A percentile compares a stretch with the other conserved stretches of the same genome.
Conservation (phyloP, 164 flowering plant genomes). For the Echeveria elegans region DNA sequence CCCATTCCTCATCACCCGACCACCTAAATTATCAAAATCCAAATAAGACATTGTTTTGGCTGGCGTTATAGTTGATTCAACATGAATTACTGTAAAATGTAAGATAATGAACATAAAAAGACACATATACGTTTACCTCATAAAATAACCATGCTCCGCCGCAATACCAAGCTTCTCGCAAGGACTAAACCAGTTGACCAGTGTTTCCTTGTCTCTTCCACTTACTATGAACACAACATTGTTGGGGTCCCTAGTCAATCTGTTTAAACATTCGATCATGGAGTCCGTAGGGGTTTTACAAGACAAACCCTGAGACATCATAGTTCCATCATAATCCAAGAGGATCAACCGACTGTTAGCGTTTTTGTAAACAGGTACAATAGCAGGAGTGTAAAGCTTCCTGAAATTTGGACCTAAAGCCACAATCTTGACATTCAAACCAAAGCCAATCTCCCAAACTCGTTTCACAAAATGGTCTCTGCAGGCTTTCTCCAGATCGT, state of each 20-base stretch:
- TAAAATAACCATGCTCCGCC: slow-evolving; percentile 47
- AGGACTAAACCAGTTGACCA: slow-evolving; percentile 30
- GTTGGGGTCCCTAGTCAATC: slow-evolving; percentile 27
- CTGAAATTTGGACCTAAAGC: slow-evolving; percentile 37
- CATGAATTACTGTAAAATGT: neutral
- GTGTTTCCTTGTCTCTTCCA: slow-evolving; percentile 27
- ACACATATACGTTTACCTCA: slow-evolving; percentile 23
- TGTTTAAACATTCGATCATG: slow-evolving; percentile 28
- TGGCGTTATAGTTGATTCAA: neutral
- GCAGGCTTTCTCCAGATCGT: slow-evolving; percentile 41
- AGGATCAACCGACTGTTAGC: slow-evolving; percentile 32
- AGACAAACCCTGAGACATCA: slow-evolving; percentile 29
- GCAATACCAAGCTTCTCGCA: slow-evolving; percentile 41
- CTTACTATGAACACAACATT: slow-evolving; percentile 45
- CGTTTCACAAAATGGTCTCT: slow-evolving; percentile 34
- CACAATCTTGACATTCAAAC: slow-evolving; percentile 30
- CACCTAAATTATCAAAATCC: neutral
- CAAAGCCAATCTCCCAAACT: slow-evolving; percentile 47
- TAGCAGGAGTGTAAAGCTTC: slow-evolving; percentile 26
- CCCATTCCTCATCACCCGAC: neutral
- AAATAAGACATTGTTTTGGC: neutral
- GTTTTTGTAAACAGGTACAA: slow-evolving; percentile 25
- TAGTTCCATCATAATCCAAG: slow-evolving; percentile 49
- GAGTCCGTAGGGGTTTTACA: slow-evolving; percentile 28
- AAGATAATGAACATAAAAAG: neutral